Conservation (phyloP, 176 grass and related monocot genomes). For the Urochloa ruziziensis region DNA sequence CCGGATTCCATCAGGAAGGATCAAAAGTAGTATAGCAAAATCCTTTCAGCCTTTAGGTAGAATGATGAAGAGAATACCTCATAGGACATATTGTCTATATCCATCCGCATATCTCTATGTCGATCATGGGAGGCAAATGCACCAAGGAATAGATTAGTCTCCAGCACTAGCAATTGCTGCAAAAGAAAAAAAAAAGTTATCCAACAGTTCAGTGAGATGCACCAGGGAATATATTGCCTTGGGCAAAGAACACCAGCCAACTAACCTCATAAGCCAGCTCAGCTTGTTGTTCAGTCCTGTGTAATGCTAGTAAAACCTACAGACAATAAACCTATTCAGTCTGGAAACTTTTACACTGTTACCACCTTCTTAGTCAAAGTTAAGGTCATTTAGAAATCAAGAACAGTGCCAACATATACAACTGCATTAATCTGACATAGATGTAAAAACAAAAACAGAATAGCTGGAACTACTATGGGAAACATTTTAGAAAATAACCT, state of each 20-base stretch:
- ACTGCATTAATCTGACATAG: background rate
- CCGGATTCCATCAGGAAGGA: background rate
- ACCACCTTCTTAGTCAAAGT: background rate
- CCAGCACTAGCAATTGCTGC: slow-evolving; percentile 63
- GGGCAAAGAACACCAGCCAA: slow-evolving; percentile 18
- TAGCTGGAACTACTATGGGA: background rate
- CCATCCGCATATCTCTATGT: slow-evolving; percentile 80
- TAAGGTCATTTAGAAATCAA: background rate
- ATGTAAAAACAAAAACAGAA: background rate
- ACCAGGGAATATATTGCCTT: background rate
- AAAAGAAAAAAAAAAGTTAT: background rate
- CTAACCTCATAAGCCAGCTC: slow-evolving; percentile 64
- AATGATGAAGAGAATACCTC: slow-evolving; percentile 55
- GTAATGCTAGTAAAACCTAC: slow-evolving; percentile 63
- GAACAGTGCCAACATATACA: background rate
- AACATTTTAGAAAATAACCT: slow-evolving; percentile 50
- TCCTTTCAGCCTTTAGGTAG: background rate
- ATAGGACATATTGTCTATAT: slow-evolving; percentile 92
- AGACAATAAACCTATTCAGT: slow-evolving; percentile 1
- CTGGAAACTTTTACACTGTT: background rate
- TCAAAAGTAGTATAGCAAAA: slow-evolving; percentile 10
- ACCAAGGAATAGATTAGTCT: slow-evolving; percentile 54
- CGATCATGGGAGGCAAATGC: slow-evolving; percentile 51
- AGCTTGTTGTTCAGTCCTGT: slow-evolving; percentile 62
- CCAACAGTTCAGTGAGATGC: slow-evolving; percentile 24